Conservation (phyloP, 345 rosid species). For the Hypericum perforatum region DNA sequence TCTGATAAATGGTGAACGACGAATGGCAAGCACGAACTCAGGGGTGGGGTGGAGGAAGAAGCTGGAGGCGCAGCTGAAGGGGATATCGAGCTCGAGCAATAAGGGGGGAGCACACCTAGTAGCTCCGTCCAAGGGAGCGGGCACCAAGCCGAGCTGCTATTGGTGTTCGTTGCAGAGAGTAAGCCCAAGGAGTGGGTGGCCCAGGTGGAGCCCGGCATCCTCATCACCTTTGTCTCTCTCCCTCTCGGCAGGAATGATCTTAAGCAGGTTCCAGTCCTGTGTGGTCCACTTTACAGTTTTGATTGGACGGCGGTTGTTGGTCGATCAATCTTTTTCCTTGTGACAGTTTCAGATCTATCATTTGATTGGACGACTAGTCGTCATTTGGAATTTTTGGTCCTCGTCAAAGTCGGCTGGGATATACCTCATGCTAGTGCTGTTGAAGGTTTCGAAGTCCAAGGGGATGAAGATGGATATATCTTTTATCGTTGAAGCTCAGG, state of each 20-base stretch:
- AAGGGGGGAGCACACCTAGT: conserved; percentile 26
- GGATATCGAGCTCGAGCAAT: conserved; percentile 23
- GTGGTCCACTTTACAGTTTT: not conserved
- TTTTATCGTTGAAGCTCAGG: too few species aligned
- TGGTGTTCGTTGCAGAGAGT: conserved; percentile 20
- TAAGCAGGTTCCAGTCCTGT: conserved; percentile 27
- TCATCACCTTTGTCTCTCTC: conserved; percentile 19
- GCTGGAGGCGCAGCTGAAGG: conserved; percentile 27
- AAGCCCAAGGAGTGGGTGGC: too few species aligned
- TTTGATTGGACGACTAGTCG: conserved; percentile 13
- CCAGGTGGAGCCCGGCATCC: too few species aligned
- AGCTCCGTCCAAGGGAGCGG: conserved; percentile 20
- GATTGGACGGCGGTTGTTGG: conserved; percentile 30
- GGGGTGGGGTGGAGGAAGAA: too few species aligned
- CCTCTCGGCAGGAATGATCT: conserved; percentile 28
- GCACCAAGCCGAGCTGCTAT: conserved; percentile 18
- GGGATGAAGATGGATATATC: too few species aligned
- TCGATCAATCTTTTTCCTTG: too few species aligned
- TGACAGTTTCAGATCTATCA: too few species aligned
- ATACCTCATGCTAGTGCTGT: too few species aligned
- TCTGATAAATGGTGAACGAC: too few species aligned
- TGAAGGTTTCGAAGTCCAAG: too few species aligned
- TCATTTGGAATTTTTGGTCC: too few species aligned
- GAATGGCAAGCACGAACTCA: conserved; percentile 25
- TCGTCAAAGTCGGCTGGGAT: too few species aligned